These are phyloP conservation scores for Hypomyces rosellus DNA, from an alignment of 2,329 filamentous ascomycete genomes.

Conservation along the genomic window DNA sequence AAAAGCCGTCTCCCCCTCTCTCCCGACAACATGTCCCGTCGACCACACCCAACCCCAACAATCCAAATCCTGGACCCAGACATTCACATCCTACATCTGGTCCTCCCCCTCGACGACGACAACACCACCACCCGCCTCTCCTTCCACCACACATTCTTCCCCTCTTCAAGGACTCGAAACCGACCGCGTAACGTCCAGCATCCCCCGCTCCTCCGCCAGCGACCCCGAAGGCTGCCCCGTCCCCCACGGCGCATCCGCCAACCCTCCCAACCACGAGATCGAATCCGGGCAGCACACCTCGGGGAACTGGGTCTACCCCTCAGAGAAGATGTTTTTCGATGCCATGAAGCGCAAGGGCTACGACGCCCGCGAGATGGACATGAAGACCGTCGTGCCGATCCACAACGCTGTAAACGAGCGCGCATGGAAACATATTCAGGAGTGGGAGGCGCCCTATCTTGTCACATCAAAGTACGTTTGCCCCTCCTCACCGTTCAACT, in stretches of 20 bases:
- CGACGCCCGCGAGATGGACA: slow-evolving; percentile 64
- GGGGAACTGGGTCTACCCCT: slow-evolving; percentile 97
- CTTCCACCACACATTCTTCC: slow-evolving; percentile 3
- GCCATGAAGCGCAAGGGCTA: slow-evolving; percentile 90
- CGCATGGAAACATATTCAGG: slow-evolving; percentile 85
- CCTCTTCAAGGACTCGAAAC: slow-evolving; percentile 44
- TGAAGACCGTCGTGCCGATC: slow-evolving; percentile 89
- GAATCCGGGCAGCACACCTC: slow-evolving; percentile 67
- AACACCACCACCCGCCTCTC: slow-evolving; percentile 17
- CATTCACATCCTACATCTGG: slow-evolving; percentile 37
- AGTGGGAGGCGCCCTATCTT: slow-evolving; percentile 72
- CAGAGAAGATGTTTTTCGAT: slow-evolving; percentile 95
- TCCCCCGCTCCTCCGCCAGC: slow-evolving; percentile 55
- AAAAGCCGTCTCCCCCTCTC: slow-evolving; percentile 15
- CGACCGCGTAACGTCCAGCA: slow-evolving; percentile 70
- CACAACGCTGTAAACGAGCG: slow-evolving; percentile 98
- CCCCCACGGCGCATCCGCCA: slow-evolving; percentile 46
- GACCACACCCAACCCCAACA: slow-evolving; percentile 20
- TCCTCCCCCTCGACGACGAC: slow-evolving; percentile 26
- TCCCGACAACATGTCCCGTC: slow-evolving; percentile 26
- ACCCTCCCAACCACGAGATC: slow-evolving; percentile 69
- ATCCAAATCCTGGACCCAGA: slow-evolving; percentile 37
- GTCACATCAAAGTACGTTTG: slow-evolving; percentile 48
- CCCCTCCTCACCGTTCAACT: neutral
- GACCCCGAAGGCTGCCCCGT: slow-evolving; percentile 31